Evolutionary conservation across 2,329 filamentous ascomycete species (phyloP).

Genomic region (Erysiphe pulchra): DNA sequence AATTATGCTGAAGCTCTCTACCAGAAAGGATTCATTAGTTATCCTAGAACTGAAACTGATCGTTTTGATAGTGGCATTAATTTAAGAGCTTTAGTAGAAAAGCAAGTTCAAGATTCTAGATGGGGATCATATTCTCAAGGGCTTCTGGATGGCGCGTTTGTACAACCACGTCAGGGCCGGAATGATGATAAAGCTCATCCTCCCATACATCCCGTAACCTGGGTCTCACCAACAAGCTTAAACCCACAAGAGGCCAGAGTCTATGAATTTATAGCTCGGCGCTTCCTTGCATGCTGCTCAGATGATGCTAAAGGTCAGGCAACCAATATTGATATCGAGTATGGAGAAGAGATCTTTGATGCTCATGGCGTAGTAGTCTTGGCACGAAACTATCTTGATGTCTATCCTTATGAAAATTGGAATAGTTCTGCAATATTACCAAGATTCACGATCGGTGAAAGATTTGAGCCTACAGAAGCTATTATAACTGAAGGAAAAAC

Average conservation of each 20-base stretch:
- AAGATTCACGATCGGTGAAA: slow-evolving; percentile 51
- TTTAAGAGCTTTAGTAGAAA: slow-evolving; percentile 51
- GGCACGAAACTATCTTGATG: slow-evolving; percentile 78
- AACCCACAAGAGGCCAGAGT: slow-evolving; percentile 46
- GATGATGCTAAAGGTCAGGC: slow-evolving; percentile 73
- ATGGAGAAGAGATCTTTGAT: slow-evolving; percentile 60
- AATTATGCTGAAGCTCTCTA: slow-evolving; percentile 66
- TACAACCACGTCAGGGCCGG: slow-evolving; percentile 54
- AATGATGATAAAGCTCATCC: slow-evolving; percentile 95
- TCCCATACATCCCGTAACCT: slow-evolving; percentile 88
- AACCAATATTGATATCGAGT: slow-evolving; percentile 68
- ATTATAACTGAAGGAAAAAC: slow-evolving; percentile 84
- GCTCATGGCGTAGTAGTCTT: slow-evolving; percentile 65
- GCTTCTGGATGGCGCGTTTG: slow-evolving; percentile 51
- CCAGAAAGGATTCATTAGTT: slow-evolving; percentile 88
- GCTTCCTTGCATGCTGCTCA: slow-evolving; percentile 87
- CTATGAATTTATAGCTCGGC: slow-evolving; percentile 77
- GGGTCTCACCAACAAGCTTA: slow-evolving; percentile 35
- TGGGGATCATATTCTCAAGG: slow-evolving; percentile 67
- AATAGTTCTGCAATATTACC: slow-evolving; percentile 66
- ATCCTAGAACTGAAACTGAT: slow-evolving; percentile 91
- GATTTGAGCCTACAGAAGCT: slow-evolving; percentile 69
- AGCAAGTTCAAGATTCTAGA: slow-evolving; percentile 47
- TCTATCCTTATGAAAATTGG: slow-evolving; percentile 95
- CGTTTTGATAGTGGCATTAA: slow-evolving; percentile 83